Evolutionary conservation across 441 rosid species (phyloP).

Genomic region (Geranium incanum): DNA sequence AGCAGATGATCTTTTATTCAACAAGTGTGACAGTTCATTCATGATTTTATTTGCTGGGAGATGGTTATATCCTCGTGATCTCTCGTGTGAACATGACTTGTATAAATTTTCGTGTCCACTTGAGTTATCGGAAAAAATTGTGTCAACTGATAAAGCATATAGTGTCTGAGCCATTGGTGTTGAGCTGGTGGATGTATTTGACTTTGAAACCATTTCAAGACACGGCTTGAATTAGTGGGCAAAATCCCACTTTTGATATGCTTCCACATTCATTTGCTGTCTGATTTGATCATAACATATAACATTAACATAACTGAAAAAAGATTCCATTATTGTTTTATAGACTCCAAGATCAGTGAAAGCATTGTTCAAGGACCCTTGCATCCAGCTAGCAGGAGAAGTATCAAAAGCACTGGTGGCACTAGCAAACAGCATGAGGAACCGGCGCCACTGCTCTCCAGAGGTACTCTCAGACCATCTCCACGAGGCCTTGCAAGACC

Average conservation of each 20-base stretch:
- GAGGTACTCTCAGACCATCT: slow-evolving; percentile 67
- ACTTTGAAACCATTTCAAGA: too few relatives aligned
- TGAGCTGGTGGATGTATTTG: background rate
- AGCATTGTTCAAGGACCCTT: slow-evolving; percentile 60
- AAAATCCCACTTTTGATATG: too few relatives aligned
- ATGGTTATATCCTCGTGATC: background rate
- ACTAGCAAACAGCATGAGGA: slow-evolving; percentile 50
- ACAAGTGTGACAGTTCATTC: background rate
- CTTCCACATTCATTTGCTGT: background rate
- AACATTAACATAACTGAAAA: too few relatives aligned
- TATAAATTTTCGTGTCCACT: too few relatives aligned
- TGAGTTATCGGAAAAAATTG: too few relatives aligned
- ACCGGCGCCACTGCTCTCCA: slow-evolving; percentile 64
- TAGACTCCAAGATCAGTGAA: slow-evolving; percentile 63
- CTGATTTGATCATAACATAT: background rate
- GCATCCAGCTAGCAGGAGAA: slow-evolving; percentile 55
- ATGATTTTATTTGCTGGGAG: background rate
- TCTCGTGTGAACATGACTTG: background rate
- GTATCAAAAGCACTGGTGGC: slow-evolving; percentile 56
- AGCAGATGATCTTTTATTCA: background rate
- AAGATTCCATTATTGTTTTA: background rate
- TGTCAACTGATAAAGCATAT: too few relatives aligned
- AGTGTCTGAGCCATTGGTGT: too few relatives aligned
- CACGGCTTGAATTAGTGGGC: background rate
- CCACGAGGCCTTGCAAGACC: slow-evolving; percentile 65